A percentile compares a stretch with the other conserved stretches of the same genome.
phyloP scores from a whole-genome alignment of 208 protist species.

The Acanthamoeba royreba region DNA sequence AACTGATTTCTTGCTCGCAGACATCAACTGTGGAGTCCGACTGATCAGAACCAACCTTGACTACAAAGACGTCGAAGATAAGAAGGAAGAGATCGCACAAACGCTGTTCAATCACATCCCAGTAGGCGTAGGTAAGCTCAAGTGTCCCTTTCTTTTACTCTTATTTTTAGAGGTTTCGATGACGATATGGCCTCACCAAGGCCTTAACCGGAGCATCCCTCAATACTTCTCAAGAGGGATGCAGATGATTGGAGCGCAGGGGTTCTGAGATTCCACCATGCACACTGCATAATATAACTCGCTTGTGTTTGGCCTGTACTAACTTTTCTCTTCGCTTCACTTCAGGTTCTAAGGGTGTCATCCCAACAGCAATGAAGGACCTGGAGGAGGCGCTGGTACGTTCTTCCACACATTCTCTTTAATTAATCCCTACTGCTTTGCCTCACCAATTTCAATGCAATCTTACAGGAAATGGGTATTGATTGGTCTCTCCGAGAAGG shows the following conservation, averaged over 20 bases:
- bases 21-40: slow-evolving; percentile 94
- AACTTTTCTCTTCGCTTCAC: background rate
- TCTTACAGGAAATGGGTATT: slow-evolving; percentile 78
- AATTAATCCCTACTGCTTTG: too few relatives aligned
- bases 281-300: too few relatives aligned
- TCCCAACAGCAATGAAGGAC: slow-evolving; percentile 72
- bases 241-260: background rate
- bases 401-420: too few relatives aligned
- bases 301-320: background rate
- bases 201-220: background rate
- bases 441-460: too few relatives aligned
- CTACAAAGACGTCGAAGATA: slow-evolving; percentile 74
- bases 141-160: background rate
- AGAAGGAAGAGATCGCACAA: slow-evolving; percentile 81
- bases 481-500: slow-evolving; percentile 86
- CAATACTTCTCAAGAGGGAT: background rate
- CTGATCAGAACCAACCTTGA: slow-evolving; percentile 85
- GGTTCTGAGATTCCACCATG: background rate
- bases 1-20: slow-evolving; percentile 14
- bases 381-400: slow-evolving; percentile 75
- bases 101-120: slow-evolving; percentile 86
- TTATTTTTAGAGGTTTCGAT: background rate
- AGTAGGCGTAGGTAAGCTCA: slow-evolving; percentile 80
- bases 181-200: background rate
- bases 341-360: slow-evolving; percentile 72